phyloP scores from a whole-genome alignment of 495 filamentous ascomycete genomes.

The Evernia prunastri region DNA sequence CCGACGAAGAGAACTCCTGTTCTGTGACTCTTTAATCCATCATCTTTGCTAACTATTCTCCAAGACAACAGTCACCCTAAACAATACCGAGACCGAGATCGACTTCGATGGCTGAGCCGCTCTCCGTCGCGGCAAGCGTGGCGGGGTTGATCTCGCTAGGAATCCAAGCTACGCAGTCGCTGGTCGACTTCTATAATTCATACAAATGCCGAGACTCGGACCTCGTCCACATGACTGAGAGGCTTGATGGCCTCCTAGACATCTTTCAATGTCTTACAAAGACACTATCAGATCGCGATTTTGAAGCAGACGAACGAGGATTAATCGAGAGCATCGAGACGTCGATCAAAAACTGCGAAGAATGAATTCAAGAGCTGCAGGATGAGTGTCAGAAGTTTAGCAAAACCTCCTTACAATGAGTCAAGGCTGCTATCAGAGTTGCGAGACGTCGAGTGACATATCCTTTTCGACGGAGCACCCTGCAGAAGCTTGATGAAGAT shows the following conservation, averaged over 20 bases:
- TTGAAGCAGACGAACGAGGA: slow-evolving; percentile 23
- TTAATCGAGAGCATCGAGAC: slow-evolving; percentile 28
- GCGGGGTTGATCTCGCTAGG: slow-evolving; percentile 31
- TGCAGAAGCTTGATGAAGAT: slow-evolving; percentile 33
- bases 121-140: slow-evolving; percentile 30
- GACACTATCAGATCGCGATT: slow-evolving; percentile 23
- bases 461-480: slow-evolving; percentile 32
- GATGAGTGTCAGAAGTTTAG: slow-evolving; percentile 27
- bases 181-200: slow-evolving; percentile 29
- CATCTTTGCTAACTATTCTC: slow-evolving; percentile 2
- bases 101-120: slow-evolving; percentile 28
- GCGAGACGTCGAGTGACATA: slow-evolving; percentile 27
- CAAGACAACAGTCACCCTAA: not conserved
- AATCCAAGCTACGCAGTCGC: slow-evolving; percentile 28
- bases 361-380: slow-evolving; percentile 31
- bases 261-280: slow-evolving; percentile 24
- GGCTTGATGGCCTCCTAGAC: slow-evolving; percentile 22
- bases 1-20: not conserved
- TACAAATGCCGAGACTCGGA: slow-evolving; percentile 27
- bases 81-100: slow-evolving; percentile 2
- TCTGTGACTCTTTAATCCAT: slow-evolving; percentile 1
- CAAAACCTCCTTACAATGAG: slow-evolving; percentile 8
- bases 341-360: slow-evolving; percentile 25
- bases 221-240: slow-evolving; percentile 20
- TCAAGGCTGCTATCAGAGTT: slow-evolving; percentile 20